Conservation (phyloP, 495 filamentous ascomycete genomes). For the Lentithecium fluviatile region DNA sequence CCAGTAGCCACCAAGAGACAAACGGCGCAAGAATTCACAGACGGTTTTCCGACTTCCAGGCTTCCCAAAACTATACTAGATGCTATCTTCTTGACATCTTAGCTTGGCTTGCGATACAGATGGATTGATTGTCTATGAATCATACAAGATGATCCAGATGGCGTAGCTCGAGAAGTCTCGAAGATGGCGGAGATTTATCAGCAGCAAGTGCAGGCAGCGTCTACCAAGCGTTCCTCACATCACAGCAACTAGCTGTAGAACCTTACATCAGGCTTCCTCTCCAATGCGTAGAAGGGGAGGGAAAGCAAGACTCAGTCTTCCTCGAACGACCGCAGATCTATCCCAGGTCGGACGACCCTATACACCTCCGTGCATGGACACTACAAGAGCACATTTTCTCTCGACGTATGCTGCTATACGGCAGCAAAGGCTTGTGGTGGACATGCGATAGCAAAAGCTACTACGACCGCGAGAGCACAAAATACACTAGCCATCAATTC, state of each 20-base stretch:
- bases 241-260: not conserved
- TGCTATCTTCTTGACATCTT: slow-evolving; percentile 3
- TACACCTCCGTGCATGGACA: slow-evolving; percentile 33
- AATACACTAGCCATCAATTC: not conserved
- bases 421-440: slow-evolving; percentile 11
- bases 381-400: slow-evolving; percentile 38
- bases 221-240: slow-evolving; percentile 15
- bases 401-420: slow-evolving; percentile 32
- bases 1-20: not conserved
- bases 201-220: slow-evolving; percentile 17
- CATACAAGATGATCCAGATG: slow-evolving; percentile 16
- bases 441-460: not conserved
- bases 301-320: not conserved
- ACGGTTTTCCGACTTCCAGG: slow-evolving; percentile 4
- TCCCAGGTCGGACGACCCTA: slow-evolving; percentile 22
- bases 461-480: not conserved
- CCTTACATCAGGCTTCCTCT: slow-evolving; percentile 2
- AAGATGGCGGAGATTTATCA: slow-evolving; percentile 19
- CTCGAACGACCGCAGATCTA: slow-evolving; percentile 9
- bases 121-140: slow-evolving; percentile 21
- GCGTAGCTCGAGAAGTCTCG: slow-evolving; percentile 1
- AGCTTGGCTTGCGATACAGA: slow-evolving; percentile 12
- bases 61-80: slow-evolving; percentile 18
- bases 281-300: not conserved
- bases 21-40: slow-evolving; percentile 8